Conservation (phyloP, 2,329 filamentous ascomycete species). For the Eutypa lata region DNA sequence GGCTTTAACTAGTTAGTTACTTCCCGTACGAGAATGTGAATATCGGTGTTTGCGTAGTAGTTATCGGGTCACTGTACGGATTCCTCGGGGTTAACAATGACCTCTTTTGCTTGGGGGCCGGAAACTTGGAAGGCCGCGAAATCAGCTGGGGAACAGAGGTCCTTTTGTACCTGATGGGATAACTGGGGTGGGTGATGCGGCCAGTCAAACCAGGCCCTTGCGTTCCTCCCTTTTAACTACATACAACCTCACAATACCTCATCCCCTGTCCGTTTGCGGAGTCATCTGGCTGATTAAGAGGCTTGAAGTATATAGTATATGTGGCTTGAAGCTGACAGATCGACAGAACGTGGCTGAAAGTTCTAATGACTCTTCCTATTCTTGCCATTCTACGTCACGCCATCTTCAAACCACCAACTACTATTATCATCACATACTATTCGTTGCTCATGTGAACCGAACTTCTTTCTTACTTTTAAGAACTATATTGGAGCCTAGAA, state of each 20-base stretch:
- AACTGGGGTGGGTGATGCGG: background rate
- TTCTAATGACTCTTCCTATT: too few relatives aligned
- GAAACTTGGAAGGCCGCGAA: background rate
- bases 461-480: too few relatives aligned
- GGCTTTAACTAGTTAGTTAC: background rate
- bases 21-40: background rate
- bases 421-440: too few relatives aligned
- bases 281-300: background rate
- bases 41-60: too few relatives aligned
- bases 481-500: too few relatives aligned
- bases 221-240: background rate
- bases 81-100: too few relatives aligned
- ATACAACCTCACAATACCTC: background rate
- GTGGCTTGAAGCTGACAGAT: too few relatives aligned
- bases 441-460: too few relatives aligned
- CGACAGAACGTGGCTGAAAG: too few relatives aligned
- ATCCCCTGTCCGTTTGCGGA: slow-evolving; percentile 1
- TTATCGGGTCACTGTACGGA: too few relatives aligned
- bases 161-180: background rate
- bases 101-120: background rate
- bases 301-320: background rate
- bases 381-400: too few relatives aligned
- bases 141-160: background rate
- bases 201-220: background rate
- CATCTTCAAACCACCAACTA: too few relatives aligned